Evolutionary conservation across 2,329 filamentous ascomycete genomes (phyloP).

Genomic region (Xylariales sp.): DNA sequence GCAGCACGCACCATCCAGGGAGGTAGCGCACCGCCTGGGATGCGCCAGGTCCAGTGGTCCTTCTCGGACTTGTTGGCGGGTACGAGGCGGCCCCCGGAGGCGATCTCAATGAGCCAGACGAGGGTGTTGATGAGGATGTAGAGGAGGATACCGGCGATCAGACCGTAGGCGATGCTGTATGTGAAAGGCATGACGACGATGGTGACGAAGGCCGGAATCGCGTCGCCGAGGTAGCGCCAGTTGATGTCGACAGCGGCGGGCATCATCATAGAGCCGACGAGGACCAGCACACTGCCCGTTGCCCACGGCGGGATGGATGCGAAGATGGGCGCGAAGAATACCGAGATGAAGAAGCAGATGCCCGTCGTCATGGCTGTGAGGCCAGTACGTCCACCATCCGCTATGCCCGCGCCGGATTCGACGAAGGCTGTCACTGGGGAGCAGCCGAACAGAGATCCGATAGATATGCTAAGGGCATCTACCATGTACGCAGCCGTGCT

Average conservation of each 20-base stretch:
- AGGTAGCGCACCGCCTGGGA: conserved; percentile 79
- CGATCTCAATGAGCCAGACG: conserved; percentile 75
- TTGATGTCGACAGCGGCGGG: conserved; percentile 84
- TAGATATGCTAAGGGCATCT: conserved; percentile 81
- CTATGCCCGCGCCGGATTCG: conserved; percentile 90
- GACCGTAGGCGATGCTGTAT: conserved; percentile 87
- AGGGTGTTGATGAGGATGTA: conserved; percentile 81
- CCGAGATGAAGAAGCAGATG: conserved; percentile 84
- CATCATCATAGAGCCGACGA: conserved; percentile 91
- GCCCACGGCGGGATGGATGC: conserved; percentile 91
- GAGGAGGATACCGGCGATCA: conserved; percentile 82
- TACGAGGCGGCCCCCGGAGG: conserved; percentile 74
- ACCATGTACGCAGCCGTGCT: conserved; percentile 86
- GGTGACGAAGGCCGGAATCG: conserved; percentile 85
- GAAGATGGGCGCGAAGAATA: conserved; percentile 92
- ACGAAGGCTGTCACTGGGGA: conserved; percentile 89
- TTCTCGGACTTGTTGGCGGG: conserved; percentile 81
- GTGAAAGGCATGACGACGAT: conserved; percentile 90
- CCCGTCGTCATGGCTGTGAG: conserved; percentile 84
- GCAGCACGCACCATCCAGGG: conserved; percentile 75
- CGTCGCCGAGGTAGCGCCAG: conserved; percentile 87
- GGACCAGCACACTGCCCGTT: conserved; percentile 86
- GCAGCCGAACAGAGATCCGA: conserved; percentile 80
- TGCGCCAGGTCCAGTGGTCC: conserved; percentile 82
- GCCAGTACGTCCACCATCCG: conserved; percentile 86